Base-by-base conservation (phyloP, 176 grass and related monocot species). In the Ananas comosus region DNA sequence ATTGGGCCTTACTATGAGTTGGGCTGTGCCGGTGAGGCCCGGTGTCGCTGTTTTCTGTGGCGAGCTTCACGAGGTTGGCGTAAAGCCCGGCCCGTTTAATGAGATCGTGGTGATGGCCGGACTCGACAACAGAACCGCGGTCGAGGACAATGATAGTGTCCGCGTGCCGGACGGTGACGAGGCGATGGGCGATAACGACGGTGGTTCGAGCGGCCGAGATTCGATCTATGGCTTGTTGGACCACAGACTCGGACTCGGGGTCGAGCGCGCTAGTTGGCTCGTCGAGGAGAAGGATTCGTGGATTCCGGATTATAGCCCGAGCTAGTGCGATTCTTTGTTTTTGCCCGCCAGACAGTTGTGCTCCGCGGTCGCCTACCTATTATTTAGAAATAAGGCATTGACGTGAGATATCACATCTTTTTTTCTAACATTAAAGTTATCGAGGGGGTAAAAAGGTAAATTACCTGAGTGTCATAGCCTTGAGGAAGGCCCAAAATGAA, bases 231-330 rank as follows among this genome's bases (percentile, higher is more conserved):
- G 88, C 83, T 28, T 83, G 81, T 82, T 91, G 88, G 68, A 87
- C 88, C 1, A 78, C 65, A 5, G 81, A 74, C 84, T 91, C 88
- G 0, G 88, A 87, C 78, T 87, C 81, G 4, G 84, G 51, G 72
- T 91, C 88, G 0, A 91, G 72, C 1, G 88, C 88, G 68, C 88
- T 91, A 10, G 88, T 87, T 2, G 88, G 84, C 81, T 91, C 88
- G 51, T 91, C 88, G 22, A 91, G 72, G 56, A 91, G 88, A 71
- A 91, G 84, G 13, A 91, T 64, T 42, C 51, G 79, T 10, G 88
- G 88, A 50, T 82, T 85, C 17, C 81, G 72, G 72, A 91, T 59
- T 72, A 91, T 79, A 14, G 84, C 84, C 9, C 88, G 71, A n/a
- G 84, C 88, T 0, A 91, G 64, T 0, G 88, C 88, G 13, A 91